Evolutionary conservation across 2,329 filamentous ascomycete genomes (phyloP).

Genomic region (Calonectria fujianensis): DNA sequence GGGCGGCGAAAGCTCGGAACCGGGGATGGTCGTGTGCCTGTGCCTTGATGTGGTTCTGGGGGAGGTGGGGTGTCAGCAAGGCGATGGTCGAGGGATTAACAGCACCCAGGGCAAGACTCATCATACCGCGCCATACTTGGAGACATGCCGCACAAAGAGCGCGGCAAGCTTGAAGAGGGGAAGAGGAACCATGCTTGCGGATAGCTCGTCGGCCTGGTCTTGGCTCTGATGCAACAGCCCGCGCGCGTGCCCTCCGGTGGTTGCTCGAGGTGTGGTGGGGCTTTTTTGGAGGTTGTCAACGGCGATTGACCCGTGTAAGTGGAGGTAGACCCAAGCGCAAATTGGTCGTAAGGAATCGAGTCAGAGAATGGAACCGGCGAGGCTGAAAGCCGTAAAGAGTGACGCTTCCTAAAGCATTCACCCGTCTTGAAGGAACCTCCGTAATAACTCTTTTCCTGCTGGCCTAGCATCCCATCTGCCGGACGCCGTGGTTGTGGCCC

Average conservation of each 20-base stretch:
- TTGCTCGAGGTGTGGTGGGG: conserved; percentile 47
- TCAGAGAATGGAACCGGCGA: not conserved
- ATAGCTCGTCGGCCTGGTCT: conserved; percentile 43
- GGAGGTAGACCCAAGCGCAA: no score
- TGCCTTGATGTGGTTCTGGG: conserved; percentile 78
- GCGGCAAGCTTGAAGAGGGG: conserved; percentile 81
- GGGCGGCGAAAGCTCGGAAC: conserved; percentile 77
- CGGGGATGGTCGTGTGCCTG: conserved; percentile 79
- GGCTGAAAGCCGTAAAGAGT: not conserved
- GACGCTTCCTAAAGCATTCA: conserved; percentile 15
- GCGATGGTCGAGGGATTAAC: not conserved
- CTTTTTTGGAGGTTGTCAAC: conserved; percentile 4
- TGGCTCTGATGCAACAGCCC: conserved; percentile 43
- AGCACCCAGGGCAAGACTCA: conserved; percentile 53
- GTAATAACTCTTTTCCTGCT: conserved; percentile 10
- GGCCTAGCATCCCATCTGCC: conserved; percentile 31
- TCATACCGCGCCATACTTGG: conserved; percentile 81
- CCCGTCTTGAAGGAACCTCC: not conserved
- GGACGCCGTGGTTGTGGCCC: conserved; percentile 39
- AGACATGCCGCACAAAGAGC: conserved; percentile 79
- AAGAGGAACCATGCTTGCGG: conserved; percentile 74
- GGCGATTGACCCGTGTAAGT: conserved; percentile 21
- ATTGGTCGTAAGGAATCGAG: not conserved
- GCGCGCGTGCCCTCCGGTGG: conserved; percentile 31
- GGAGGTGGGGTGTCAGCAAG: conserved; percentile 42